Base-by-base conservation (phyloP, 768 basidiomycete species). In the Phallus indusiatus region DNA sequence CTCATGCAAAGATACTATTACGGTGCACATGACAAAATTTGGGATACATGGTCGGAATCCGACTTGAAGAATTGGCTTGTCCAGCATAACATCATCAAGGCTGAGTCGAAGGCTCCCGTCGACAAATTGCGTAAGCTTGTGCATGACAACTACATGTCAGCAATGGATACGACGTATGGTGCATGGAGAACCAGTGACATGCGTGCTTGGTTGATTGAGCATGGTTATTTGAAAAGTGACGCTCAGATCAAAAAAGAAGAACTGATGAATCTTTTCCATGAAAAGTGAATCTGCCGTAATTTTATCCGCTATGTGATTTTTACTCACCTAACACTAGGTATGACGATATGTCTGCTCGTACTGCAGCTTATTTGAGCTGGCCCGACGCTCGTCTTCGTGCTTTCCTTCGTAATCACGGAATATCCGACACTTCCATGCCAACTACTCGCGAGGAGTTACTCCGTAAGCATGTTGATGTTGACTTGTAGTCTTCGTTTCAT, bases 381-480 rank as follows among this genome's bases (percentile, higher is more conserved):
- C 90, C 91, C 12, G 94, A 97, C 67, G 90, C 94, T 2, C 81
- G 94, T 34, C 82, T 98, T 24, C 85, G 94, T 50, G 92, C 88
- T 1, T 96, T 90, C 72, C 79, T 97, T 18, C 80, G 92, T 48
- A 82, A 88, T 66, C 80, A 81, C 63, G 88, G 86, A 53, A 66
- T 95, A 28, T 74, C 78, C 62, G 91, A 94, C 64, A 77, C 77
- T n/a, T 74, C 76, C 53, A 75, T 90, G 47, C 85, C 87, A 0
- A 80, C 76, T 1, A 69, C 66, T 2, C 82, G 93, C 36, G 82
- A 89, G 0, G 85, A 85, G n/a, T 80, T 96, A 18, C 78, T 98
- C 35, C 89, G 88, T 87, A 66, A 42, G 76, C 73, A 24, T 46
- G 57, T 24, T 54, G 53, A 21, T 17, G 21, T 56, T 17, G 53